Evolutionary conservation across 768 basidiomycete species (phyloP), one percentile per base, ranked within the genome.

Genomic region (Flagelloscypha sp.): DNA sequence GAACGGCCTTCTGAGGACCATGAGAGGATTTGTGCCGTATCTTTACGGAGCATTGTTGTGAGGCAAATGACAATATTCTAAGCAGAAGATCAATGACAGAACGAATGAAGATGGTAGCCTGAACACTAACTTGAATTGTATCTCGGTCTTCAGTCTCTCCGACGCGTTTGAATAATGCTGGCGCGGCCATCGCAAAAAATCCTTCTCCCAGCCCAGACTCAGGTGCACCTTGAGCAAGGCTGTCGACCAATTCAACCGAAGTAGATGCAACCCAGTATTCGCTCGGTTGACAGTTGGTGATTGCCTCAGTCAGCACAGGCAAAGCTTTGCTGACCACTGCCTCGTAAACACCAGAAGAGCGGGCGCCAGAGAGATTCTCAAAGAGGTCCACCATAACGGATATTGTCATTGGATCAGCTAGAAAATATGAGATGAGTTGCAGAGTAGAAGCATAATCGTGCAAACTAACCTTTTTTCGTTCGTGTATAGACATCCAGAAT

Each of bases 321-420:
- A 94, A 61, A 0, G 87, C 73, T 38, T 74, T 67, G 39, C 76
- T 72, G 15, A 88, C 75, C 5, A 93, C 76, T 1, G 74, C 66
- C 39, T 81, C 68, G 47, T 92, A 86, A 16, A 88, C 66, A 3
- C 72, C 72, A 1, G 63, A 56, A 2, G 71, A 59, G 0, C 73
- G 57, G 1, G 84, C 76, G 4, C 71, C 58, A 5, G 87, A 74
- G 18, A 95, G 69, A 4, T 77, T 70, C 19, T 69, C 65, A 37
- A 94, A 63, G 30, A 94, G 76, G 49, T 94, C 89, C 27, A 79
- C 76, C 31, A 93, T 68, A 32, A 92, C 79, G 2, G 88, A 87
- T 15, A 86, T 68, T 51, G 93, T 79, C 36, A 97, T 78, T 0
- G 92, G 93, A 60, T 99, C 95, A 83, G 44, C 15, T 63, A 40